phyloP scores from a whole-genome alignment of 176 grass and related monocot genomes.

The Cymbopogon citratus region DNA sequence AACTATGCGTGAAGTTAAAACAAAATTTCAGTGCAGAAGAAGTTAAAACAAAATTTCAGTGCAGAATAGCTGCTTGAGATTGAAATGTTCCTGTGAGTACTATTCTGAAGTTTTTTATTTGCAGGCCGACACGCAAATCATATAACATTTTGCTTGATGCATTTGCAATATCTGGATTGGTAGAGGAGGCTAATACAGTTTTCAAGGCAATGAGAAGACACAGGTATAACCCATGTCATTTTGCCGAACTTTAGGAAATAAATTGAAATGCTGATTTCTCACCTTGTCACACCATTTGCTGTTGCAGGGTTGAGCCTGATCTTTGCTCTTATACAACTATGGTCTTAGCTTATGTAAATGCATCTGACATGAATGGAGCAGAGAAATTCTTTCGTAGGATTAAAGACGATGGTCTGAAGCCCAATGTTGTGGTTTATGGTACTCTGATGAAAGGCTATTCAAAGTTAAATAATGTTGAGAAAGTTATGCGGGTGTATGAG shows the following conservation, averaged over 20 bases:
- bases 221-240: constrained; percentile 39
- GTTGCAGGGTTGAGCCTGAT: constrained; percentile 72
- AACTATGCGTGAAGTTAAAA: neutral
- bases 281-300: constrained; percentile 10
- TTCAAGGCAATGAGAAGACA: constrained; percentile 93
- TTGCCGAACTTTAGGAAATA: neutral
- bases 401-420: constrained; percentile 91
- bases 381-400: constrained; percentile 91
- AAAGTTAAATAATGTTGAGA: constrained; percentile 72
- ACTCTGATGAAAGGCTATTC: constrained; percentile 97
- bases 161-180: constrained; percentile 93
- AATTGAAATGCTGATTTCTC: constrained; percentile 12
- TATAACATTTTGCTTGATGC: constrained; percentile 97
- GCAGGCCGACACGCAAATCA: constrained; percentile 85
- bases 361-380: constrained; percentile 77
- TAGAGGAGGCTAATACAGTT: constrained; percentile 75
- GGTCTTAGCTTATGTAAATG: constrained; percentile 91
- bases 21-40: neutral
- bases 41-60: neutral
- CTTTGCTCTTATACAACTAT: constrained; percentile 90
- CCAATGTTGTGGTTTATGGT: constrained; percentile 85
- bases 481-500: constrained; percentile 81
- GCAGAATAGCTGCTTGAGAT: constrained; percentile 13
- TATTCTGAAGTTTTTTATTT: constrained; percentile 21
- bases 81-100: neutral